phyloP scores from a whole-genome alignment of 2,329 filamentous ascomycete genomes.

The Chaetomium globosum region DNA sequence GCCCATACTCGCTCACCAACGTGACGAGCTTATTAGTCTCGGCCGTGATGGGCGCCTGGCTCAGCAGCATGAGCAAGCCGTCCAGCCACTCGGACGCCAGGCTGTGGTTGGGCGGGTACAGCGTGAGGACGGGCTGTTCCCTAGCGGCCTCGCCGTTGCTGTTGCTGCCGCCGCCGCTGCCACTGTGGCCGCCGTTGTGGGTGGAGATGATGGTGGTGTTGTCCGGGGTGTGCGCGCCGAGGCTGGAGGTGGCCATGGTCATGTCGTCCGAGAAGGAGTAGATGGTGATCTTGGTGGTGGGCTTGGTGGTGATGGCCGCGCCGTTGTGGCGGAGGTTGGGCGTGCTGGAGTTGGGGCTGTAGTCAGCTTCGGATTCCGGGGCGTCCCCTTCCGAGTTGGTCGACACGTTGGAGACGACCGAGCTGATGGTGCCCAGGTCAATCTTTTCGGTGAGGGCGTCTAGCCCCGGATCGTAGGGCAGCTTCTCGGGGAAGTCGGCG shows the following conservation, averaged over 20 bases:
- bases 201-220: conserved; percentile 4
- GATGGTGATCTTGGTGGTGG: conserved; percentile 86
- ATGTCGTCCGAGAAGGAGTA: conserved; percentile 65
- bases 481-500: conserved; percentile 74
- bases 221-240: conserved; percentile 5
- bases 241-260: background rate
- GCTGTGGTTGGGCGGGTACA: conserved; percentile 78
- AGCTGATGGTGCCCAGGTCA: conserved; percentile 84
- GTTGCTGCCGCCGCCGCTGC: conserved; percentile 32
- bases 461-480: conserved; percentile 67
- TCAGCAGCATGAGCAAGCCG: conserved; percentile 89
- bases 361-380: conserved; percentile 36
- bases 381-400: conserved; percentile 47
- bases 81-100: conserved; percentile 96
- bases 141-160: conserved; percentile 46
- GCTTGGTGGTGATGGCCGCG: conserved; percentile 43
- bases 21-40: conserved; percentile 90
- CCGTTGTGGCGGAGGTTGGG: conserved; percentile 28
- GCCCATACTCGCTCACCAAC: conserved; percentile 83
- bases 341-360: conserved; percentile 47
- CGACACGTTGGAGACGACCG: conserved; percentile 90
- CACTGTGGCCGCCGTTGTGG: background rate
- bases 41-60: conserved; percentile 94
- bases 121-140: conserved; percentile 77
- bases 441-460: conserved; percentile 78